Conservation (phyloP, 352 stramenopile species). For the Pythium folliculosum region DNA sequence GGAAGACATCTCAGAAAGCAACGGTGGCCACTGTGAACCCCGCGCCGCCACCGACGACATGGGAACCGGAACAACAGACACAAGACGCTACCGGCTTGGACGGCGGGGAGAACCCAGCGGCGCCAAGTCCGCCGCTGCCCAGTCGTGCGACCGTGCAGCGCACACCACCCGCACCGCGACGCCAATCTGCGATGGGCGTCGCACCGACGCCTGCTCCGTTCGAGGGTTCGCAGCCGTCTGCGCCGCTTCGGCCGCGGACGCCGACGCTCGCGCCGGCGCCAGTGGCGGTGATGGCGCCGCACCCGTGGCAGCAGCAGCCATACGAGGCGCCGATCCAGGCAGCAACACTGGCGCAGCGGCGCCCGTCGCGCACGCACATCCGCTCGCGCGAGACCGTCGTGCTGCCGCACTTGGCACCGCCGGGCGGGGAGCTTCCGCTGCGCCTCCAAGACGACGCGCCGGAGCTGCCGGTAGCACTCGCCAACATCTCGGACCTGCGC, state of each 20-base stretch:
- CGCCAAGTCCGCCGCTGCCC: not conserved
- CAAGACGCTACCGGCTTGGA: not conserved
- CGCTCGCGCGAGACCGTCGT: conserved; percentile 19
- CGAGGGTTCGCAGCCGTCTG: not conserved
- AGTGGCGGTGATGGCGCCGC: not conserved
- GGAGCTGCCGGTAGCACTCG: conserved; percentile 11
- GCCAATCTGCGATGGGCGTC: not conserved
- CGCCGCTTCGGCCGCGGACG: not conserved
- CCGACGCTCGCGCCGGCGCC: conserved; percentile 5
- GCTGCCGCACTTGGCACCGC: conserved; percentile 1
- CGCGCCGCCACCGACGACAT: not conserved
- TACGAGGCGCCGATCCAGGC: not conserved
- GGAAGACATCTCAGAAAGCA: conserved; percentile 18
- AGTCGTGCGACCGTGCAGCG: not conserved
- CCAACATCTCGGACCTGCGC: conserved; percentile 20
- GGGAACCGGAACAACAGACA: not conserved
- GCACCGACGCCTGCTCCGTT: not conserved
- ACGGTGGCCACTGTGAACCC: not conserved
- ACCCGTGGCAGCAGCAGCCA: too few relatives aligned
- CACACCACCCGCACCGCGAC: not conserved
- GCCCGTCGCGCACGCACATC: not conserved
- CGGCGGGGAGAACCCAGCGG: conserved; percentile 12
- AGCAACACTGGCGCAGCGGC: not conserved
- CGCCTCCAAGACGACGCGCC: not conserved
- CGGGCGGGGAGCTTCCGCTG: not conserved